Percentiles rank a stretch among this genome's conserved stretches.
Conservation (phyloP, 2,329 filamentous ascomycete species). For the Fragosphaeria purpurea region DNA sequence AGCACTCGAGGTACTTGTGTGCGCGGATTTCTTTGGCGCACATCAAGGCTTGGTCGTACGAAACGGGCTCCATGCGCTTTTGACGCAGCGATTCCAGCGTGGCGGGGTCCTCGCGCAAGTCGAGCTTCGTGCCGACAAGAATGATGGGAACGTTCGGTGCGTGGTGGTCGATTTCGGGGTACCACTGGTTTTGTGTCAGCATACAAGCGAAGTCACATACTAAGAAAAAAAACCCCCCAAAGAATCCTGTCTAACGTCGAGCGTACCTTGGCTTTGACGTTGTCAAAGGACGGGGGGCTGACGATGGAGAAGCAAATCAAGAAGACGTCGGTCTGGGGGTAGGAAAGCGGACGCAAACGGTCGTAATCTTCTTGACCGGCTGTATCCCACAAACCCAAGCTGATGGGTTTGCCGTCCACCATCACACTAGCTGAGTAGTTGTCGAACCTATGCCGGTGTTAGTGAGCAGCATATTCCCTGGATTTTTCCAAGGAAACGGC, state of each 20-base stretch:
- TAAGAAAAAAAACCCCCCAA: no score
- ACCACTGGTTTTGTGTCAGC: constrained; percentile 55
- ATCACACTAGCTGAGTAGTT: constrained; percentile 99
- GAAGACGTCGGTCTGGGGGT: constrained; percentile 97
- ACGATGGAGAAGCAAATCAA: constrained; percentile 98
- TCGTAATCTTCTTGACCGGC: constrained; percentile 99
- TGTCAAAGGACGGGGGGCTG: constrained; percentile 95
- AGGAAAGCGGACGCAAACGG: constrained; percentile 84
- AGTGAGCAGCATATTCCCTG: not conserved
- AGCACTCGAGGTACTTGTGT: constrained; percentile 97
- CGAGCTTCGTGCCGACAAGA: constrained; percentile 92
- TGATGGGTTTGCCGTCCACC: constrained; percentile 97
- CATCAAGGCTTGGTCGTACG: constrained; percentile 81
- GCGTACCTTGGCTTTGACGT: constrained; percentile 91
- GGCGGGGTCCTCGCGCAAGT: constrained; percentile 78
- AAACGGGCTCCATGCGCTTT: constrained; percentile 95
- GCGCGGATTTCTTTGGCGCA: constrained; percentile 92
- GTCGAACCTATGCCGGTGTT: constrained; percentile 59
- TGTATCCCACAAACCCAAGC: constrained; percentile 95
- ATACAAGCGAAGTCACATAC: no score
- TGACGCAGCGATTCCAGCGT: constrained; percentile 74
- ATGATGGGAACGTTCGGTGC: constrained; percentile 94
- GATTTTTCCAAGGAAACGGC: no score
- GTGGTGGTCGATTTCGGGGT: constrained; percentile 94
- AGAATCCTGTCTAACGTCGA: no score